Evolutionary conservation across 108 stramenopile species (phyloP), one percentile per base, ranked within the genome.

Genomic region (Skeletonema marinoi): DNA sequence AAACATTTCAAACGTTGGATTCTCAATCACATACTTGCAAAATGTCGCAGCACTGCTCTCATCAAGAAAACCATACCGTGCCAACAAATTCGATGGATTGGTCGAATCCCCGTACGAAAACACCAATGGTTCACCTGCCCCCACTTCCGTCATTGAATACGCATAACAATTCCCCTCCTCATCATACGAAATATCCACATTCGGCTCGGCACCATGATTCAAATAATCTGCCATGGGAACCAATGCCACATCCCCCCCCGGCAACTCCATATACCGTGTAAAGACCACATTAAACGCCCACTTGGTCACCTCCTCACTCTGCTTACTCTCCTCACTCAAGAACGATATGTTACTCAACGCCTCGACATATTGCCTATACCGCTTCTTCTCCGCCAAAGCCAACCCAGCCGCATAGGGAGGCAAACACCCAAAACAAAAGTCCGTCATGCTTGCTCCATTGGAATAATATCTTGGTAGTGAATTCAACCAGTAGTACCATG

Each of bases 241-340:
- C 6, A 19, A 75, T 31, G 25, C 42, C 4, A 62, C 14, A 29
- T 68, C 66, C 2, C 63, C 66, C 9, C 44, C 73, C 1, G 60
- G 71, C 32, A 63, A 14, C 19, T 73, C 65, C 31, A 80, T 63
- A 35, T 62, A 74, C 63, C 87, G 70, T 17, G 87, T 88, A 58
- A 72, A 66, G 1, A 81, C 87, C 0, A 86, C 82, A 44, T 85
- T 66, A 60, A 67, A 88, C n/a, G 82, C 87, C 87, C 87, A 88
- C 48, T 88, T 88, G 42, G 74, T 44, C 31, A 86, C 36, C 50
- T 88, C 75, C 29, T 68, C 21, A 60, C 84, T 68, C 1, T 44
- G 19, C 38, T 78, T 81, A 11, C 68, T 77, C n/a, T 82, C 81
- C 13, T 59, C 21, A 51, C 71, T 73, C 46, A 71, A 41, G 29